Percentiles rank a stretch among this genome's conserved stretches.
These are phyloP conservation scores for Rhynchospora pubera DNA, from an alignment of 176 grass and related monocot species.

Conservation along the genomic window DNA sequence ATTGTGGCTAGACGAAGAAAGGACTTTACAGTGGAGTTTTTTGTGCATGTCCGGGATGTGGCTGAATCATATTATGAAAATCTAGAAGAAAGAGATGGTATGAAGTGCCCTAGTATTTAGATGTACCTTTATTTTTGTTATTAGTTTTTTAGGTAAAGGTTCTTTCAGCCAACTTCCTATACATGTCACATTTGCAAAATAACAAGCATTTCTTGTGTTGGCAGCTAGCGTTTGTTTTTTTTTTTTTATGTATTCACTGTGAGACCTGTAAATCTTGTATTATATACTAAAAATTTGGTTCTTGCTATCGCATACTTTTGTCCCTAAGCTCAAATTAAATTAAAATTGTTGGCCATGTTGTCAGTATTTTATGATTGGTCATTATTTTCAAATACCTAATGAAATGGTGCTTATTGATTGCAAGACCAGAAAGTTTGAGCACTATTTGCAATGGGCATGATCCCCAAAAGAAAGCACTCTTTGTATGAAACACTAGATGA, in stretches of 20 bases:
- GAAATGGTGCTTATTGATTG: not conserved
- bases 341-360: not conserved
- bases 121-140: not conserved
- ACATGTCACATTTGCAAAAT: not conserved
- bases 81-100: conserved; percentile 55
- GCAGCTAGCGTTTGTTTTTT: not conserved
- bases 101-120: conserved; percentile 1
- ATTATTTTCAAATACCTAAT: not conserved
- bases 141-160: not conserved
- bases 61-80: conserved; percentile 67
- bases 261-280: not conserved
- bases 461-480: not conserved
- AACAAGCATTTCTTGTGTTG: not conserved
- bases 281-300: no score
- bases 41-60: conserved; percentile 69
- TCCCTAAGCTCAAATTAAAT: not conserved
- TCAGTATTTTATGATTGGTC: not conserved
- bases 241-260: not conserved
- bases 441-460: not conserved
- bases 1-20: conserved; percentile 62
- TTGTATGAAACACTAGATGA: not conserved
- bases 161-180: not conserved
- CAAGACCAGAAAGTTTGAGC: not conserved
- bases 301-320: not conserved
- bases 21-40: conserved; percentile 94